phyloP scores from a whole-genome alignment of 805 yeast genomes.

The Kluyveromyces wickerhamii region DNA sequence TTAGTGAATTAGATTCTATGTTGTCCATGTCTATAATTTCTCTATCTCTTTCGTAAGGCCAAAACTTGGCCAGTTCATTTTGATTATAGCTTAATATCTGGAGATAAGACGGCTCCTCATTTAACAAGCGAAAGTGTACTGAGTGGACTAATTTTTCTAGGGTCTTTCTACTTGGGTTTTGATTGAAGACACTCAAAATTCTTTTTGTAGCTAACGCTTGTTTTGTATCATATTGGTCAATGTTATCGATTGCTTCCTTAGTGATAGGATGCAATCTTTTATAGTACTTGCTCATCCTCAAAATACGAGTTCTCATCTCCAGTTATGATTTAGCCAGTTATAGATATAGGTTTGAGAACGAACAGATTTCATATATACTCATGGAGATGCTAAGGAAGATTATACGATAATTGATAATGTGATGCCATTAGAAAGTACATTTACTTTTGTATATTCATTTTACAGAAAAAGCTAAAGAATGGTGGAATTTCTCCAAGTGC shows the following conservation, averaged over 20 bases:
- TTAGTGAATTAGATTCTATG: slow-evolving; percentile 11
- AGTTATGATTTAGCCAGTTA: too few relatives aligned
- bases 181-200: neutral
- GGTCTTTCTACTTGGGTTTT: slow-evolving; percentile 7
- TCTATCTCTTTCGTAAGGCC: slow-evolving; percentile 19
- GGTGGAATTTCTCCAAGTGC: too few relatives aligned
- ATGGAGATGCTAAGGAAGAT: too few relatives aligned
- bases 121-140: slow-evolving; percentile 14
- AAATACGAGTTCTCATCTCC: neutral
- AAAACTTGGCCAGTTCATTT: slow-evolving; percentile 12
- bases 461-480: too few relatives aligned
- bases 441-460: too few relatives aligned
- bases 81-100: slow-evolving; percentile 10
- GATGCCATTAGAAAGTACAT: too few relatives aligned
- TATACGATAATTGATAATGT: too few relatives aligned
- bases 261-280: slow-evolving; percentile 1
- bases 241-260: slow-evolving; percentile 1
- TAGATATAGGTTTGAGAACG: too few relatives aligned
- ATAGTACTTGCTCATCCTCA: neutral
- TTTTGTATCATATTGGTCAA: neutral
- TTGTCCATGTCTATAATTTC: slow-evolving; percentile 11
- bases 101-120: slow-evolving; percentile 13
- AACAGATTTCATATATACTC: too few relatives aligned
- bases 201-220: neutral
- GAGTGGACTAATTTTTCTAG: slow-evolving; percentile 15